These are phyloP conservation scores for Colletotrichum scovillei DNA, from an alignment of 2,329 filamentous ascomycete species.

Conservation along the genomic window DNA sequence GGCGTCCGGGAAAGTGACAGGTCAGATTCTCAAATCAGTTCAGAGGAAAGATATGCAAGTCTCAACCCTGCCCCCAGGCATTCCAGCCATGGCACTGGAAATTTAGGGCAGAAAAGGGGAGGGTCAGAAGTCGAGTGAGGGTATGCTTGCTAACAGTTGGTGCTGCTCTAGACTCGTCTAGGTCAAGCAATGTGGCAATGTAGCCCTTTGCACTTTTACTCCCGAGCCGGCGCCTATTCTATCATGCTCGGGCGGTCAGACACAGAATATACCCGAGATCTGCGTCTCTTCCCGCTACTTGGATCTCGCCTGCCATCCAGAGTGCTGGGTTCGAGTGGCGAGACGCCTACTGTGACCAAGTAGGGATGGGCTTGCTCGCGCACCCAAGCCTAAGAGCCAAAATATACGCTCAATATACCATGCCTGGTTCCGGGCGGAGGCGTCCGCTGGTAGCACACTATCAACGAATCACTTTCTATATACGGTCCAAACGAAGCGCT, in stretches of 20 bases:
- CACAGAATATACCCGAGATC: slow-evolving; percentile 16
- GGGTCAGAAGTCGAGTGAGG: slow-evolving; percentile 3
- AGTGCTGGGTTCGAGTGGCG: slow-evolving; percentile 11
- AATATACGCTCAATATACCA: neutral
- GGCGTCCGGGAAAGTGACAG: slow-evolving; percentile 14
- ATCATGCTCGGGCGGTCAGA: neutral
- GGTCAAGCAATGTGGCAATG: neutral
- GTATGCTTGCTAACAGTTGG: slow-evolving; percentile 6
- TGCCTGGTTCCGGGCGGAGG: neutral
- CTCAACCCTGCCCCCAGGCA: slow-evolving; percentile 15
- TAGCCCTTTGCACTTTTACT: neutral
- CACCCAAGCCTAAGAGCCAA: neutral
- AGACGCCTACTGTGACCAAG: slow-evolving; percentile 4
- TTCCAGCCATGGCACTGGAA: slow-evolving; percentile 24
- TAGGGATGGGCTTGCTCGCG: slow-evolving; percentile 5
- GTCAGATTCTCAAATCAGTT: slow-evolving; percentile 21
- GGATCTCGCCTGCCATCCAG: slow-evolving; percentile 5
- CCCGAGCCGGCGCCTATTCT: neutral
- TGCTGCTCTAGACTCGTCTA: slow-evolving; percentile 3
- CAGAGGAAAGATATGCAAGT: slow-evolving; percentile 13
- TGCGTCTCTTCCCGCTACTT: slow-evolving; percentile 16
- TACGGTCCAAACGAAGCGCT: neutral
- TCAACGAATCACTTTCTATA: neutral
- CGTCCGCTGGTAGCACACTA: neutral
- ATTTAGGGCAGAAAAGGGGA: slow-evolving; percentile 20